Conservation (phyloP, 441 rosid species). For the Pelargonium fulgidum region DNA sequence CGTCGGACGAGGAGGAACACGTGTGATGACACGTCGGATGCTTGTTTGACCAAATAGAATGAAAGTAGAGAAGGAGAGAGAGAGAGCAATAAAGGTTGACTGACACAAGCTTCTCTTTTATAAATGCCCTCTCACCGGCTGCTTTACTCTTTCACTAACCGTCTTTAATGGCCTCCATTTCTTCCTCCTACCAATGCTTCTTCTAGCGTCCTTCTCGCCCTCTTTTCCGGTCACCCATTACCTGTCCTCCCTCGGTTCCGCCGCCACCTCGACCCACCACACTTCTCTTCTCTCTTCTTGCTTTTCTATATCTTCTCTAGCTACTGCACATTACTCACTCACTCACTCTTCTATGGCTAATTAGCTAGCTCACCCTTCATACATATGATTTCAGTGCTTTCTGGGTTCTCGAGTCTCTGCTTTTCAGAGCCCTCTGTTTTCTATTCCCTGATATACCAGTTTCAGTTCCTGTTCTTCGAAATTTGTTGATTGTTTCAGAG, state of each 20-base stretch:
- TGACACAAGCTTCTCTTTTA: slow-evolving; percentile 5
- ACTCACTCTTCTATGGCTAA: too few relatives aligned
- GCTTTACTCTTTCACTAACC: slow-evolving; percentile 20
- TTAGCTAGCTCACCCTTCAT: not conserved
- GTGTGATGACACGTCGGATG: slow-evolving; percentile 23
- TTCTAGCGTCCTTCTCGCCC: not conserved
- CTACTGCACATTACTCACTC: too few relatives aligned
- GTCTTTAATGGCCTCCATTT: too few relatives aligned
- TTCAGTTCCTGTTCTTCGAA: not conserved
- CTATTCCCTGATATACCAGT: not conserved
- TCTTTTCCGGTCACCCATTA: not conserved
- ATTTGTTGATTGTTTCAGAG: too few relatives aligned
- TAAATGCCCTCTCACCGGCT: slow-evolving; percentile 2
- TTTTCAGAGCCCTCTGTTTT: not conserved
- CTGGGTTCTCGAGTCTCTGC: not conserved
- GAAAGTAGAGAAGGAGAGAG: not conserved
- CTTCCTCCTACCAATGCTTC: too few relatives aligned
- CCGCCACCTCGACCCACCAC: not conserved
- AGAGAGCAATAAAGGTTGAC: slow-evolving; percentile 4
- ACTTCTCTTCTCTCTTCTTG: not conserved
- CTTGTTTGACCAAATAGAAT: slow-evolving; percentile 16
- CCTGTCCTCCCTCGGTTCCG: not conserved
- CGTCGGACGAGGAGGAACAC: slow-evolving; percentile 14
- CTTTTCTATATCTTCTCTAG: too few relatives aligned
- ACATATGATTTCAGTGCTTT: not conserved